phyloP scores from a whole-genome alignment of 1,284 basidiomycete genomes.

The Malassezia cuniculi region DNA sequence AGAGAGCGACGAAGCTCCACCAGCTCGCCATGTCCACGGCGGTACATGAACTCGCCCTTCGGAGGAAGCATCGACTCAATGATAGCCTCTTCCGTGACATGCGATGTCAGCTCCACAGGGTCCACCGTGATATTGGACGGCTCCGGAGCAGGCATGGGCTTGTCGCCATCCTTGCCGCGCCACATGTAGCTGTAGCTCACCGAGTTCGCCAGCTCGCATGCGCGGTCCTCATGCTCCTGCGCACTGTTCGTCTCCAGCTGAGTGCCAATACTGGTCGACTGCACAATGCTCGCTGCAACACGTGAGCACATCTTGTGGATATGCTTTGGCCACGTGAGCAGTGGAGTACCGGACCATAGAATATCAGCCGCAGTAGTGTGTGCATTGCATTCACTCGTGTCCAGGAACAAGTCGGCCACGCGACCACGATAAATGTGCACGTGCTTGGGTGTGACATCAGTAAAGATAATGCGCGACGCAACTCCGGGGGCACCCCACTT shows the following conservation, averaged over 20 bases:
- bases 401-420: conserved; percentile 55
- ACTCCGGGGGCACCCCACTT: conserved; percentile 53
- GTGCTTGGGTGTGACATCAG: conserved; percentile 53
- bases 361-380: conserved; percentile 56
- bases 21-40: conserved; percentile 18
- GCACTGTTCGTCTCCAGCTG: conserved; percentile 52
- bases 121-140: too few relatives aligned
- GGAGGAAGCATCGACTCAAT: neutral
- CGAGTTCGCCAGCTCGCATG: conserved; percentile 49
- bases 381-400: conserved; percentile 57
- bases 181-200: conserved; percentile 42
- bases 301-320: conserved; percentile 55
- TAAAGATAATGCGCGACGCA: conserved; percentile 52
- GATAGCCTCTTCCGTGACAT: conserved; percentile 3
- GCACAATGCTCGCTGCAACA: conserved; percentile 53
- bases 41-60: neutral
- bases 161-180: neutral
- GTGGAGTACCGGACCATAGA: conserved; percentile 55
- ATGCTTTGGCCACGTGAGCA: conserved; percentile 54
- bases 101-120: too few relatives aligned
- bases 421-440: conserved; percentile 52
- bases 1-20: conserved; percentile 36
- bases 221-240: conserved; percentile 52
- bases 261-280: conserved; percentile 53
- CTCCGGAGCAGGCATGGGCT: neutral